phyloP scores from a whole-genome alignment of 2,329 filamentous ascomycete species.

The Gaeumannomyces sp. region DNA sequence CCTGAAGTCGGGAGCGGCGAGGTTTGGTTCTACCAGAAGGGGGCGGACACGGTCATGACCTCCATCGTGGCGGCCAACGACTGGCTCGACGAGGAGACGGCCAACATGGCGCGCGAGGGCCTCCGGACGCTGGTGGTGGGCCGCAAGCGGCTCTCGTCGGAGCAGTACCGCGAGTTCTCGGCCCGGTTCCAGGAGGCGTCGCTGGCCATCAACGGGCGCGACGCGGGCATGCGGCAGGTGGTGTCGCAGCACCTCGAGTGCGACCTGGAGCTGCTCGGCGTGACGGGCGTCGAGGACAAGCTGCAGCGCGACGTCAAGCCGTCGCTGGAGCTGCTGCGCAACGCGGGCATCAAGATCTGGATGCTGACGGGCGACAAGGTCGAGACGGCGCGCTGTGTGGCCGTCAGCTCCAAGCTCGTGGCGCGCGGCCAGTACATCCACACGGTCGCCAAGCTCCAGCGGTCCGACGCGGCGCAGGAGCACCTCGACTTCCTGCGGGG shows the following conservation, averaged over 20 bases:
- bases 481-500: conserved; percentile 82
- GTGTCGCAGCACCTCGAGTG: conserved; percentile 77
- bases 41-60: conserved; percentile 97
- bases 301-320: conserved; percentile 94
- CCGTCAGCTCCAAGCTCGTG: conserved; percentile 89
- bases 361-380: conserved; percentile 99
- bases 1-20: conserved; percentile 57
- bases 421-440: conserved; percentile 93
- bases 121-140: conserved; percentile 90
- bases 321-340: conserved; percentile 87
- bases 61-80: conserved; percentile 92
- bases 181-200: conserved; percentile 71
- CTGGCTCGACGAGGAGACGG: conserved; percentile 97
- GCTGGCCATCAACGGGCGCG: conserved; percentile 71
- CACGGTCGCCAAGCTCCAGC: conserved; percentile 78
- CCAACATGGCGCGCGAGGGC: conserved; percentile 98
- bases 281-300: conserved; percentile 96
- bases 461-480: conserved; percentile 77
- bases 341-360: conserved; percentile 98
- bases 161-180: conserved; percentile 78
- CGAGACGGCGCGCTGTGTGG: conserved; percentile 93
- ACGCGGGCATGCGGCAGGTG: conserved; percentile 73
- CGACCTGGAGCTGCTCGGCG: conserved; percentile 87
- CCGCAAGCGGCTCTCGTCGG: conserved; percentile 72
- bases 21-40: conserved; percentile 98